Evolutionary conservation across 306 rosid species (phyloP), one percentile per base, ranked within the genome.

Genomic region (Cucurbita pepo): DNA sequence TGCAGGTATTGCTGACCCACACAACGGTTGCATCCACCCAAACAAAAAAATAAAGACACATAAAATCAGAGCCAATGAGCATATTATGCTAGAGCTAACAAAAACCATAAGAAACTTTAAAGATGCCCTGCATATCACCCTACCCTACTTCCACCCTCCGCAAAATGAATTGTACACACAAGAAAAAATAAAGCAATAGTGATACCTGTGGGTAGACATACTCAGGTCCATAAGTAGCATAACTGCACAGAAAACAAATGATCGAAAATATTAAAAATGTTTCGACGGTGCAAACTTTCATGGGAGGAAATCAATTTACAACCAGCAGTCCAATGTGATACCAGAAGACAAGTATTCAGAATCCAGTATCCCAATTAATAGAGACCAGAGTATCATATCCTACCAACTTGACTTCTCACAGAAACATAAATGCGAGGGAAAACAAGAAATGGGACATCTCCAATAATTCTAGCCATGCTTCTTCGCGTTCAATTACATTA

Each of bases 151-250:
- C 44, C 58, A 47, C 58, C 38, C 56, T 50, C 4, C 8, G 3
- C 41, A 69, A 15, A 48, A 76, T 80, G 58, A 7, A 52, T 40
- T 76, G 70, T 73, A 48, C 58, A 52, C 71, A 18, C 30, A 75
- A 67, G 64, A 58, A 58, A 58, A 58, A 75, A 58, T 40, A 69
- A 43, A 52, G 30, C 22, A n/a, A 74, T 10, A 25, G 34, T n/a
- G 12, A 75, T 51, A 93, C 98, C 97, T 93, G 98, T 53, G 85
- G 87, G 75, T 87, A 90, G 77, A 76, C 47, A 75, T 83, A 90
- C 52, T 93, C 98, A n/a, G 91, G 94, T 76, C 97, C 98, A 79
- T 90, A 88, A 45, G 96, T 34, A 64, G 93, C 80, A 87, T 90
- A 93, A 86, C 98, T 93, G 88, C 88, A 84, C 58, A 70, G 69